These are phyloP conservation scores for Miscanthus sacchariflorus DNA, from an alignment of 202 grass and related monocot genomes.

Conservation along the genomic window DNA sequence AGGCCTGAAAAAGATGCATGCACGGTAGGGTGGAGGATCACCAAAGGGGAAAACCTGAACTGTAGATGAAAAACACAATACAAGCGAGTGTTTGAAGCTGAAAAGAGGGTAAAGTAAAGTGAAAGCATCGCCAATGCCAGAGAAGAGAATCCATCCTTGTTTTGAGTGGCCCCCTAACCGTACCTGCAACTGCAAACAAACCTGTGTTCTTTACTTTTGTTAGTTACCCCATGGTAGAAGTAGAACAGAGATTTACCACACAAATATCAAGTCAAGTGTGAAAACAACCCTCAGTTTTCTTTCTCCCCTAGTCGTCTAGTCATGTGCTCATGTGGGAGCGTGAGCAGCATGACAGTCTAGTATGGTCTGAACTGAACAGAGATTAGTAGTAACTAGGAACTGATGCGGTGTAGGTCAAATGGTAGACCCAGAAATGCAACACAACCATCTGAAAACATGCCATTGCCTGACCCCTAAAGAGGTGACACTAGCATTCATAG, in stretches of 20 bases:
- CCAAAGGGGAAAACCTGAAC: constrained; percentile 22
- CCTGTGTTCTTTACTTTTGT: background rate
- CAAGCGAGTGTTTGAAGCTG: constrained; percentile 25
- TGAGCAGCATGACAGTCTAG: constrained; percentile 32
- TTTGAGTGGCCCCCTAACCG: constrained; percentile 33
- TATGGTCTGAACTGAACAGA: constrained; percentile 48
- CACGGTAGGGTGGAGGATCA: constrained; percentile 1
- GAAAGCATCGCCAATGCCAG: constrained; percentile 33
- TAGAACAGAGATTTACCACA: constrained; percentile 21
- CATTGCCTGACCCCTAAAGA: constrained; percentile 47
- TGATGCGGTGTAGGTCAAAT: constrained; percentile 35
- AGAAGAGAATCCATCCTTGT: constrained; percentile 47
- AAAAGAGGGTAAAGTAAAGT: constrained; percentile 28
- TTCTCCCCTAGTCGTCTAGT: background rate
- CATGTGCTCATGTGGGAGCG: background rate
- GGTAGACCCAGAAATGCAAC: constrained; percentile 24
- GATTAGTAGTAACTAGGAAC: background rate
- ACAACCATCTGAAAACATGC: constrained; percentile 36
- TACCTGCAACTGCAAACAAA: background rate
- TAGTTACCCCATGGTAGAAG: constrained; percentile 13
- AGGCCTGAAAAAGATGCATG: constrained; percentile 51
- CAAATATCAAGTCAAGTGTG: background rate
- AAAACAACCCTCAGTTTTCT: constrained; percentile 22
- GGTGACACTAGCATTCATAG: constrained; percentile 34
- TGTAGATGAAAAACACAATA: constrained; percentile 47